Percentiles rank a stretch among this genome's conserved stretches.
Conservation (phyloP, 116 monocot genomes). For the Posidonia oceanica region DNA sequence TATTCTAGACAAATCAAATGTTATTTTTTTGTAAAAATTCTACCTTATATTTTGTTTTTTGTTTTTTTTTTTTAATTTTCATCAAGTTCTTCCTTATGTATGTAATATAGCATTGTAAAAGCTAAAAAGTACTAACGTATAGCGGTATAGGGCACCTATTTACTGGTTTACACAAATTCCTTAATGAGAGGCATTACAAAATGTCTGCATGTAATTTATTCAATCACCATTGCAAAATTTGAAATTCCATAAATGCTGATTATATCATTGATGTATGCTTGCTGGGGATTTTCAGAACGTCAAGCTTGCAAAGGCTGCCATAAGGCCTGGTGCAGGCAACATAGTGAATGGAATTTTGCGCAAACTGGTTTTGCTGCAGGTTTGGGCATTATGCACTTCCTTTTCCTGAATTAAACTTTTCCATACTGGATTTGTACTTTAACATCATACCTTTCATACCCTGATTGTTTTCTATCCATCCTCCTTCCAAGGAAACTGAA, state of each 20-base stretch:
- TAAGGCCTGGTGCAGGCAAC: constrained; percentile 95
- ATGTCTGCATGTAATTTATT: background rate
- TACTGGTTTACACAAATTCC: too few relatives aligned
- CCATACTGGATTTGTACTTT: background rate
- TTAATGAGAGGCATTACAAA: too few relatives aligned
- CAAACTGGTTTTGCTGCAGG: constrained; percentile 62
- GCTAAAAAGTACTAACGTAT: too few relatives aligned
- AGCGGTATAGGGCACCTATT: too few relatives aligned
- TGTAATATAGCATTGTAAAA: too few relatives aligned
- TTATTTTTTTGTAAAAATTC: too few relatives aligned
- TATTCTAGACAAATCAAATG: too few relatives aligned
- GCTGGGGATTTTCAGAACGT: constrained; percentile 50
- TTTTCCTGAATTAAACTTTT: constrained; percentile 4
- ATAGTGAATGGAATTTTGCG: constrained; percentile 89
- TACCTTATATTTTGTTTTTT: too few relatives aligned
- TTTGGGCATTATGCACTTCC: constrained; percentile 13
- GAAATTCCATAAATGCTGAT: background rate
- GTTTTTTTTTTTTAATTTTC: too few relatives aligned
- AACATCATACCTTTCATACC: constrained; percentile 3
- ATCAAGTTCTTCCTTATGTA: too few relatives aligned
- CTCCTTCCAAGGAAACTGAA: constrained; percentile 41
- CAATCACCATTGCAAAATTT: background rate
- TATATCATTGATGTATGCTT: background rate
- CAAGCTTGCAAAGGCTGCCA: constrained; percentile 76
- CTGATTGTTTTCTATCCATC: constrained; percentile 2